Evolutionary conservation across 208 protist species (phyloP), one percentile per base, ranked within the genome.

Genomic region (Leishmania mexicana): DNA sequence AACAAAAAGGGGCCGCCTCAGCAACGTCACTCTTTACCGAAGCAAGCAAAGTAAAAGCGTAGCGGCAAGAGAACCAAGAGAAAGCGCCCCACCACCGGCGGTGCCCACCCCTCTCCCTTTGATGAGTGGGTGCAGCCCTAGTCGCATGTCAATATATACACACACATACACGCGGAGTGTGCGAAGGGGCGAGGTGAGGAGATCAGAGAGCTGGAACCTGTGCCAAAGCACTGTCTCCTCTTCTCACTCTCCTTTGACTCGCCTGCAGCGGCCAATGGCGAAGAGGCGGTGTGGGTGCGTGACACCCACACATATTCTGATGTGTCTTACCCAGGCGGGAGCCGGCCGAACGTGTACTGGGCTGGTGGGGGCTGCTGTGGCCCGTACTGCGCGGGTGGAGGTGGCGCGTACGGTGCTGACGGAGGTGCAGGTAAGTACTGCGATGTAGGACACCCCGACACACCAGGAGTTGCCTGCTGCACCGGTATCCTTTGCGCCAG

Each of bases 341-440:
- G 47, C 2, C 70, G 57, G 49, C 68, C 64, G 62, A 71, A 85
- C 11, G 76, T 78, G 71, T 85, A 81, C 81, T 85, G 81, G 58
- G 81, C 31, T 13, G 76, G 76, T 21, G 49, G 73, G 58, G 60
- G 40, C 24, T 19, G 35, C 5, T 64, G 74, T 45, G 79, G 73
- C n/a, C 42, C 53, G 62, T 68, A 75, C 15, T 76, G 13, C 17
- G 15, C 28, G 42, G 79, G 71, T 42, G 72, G 45, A 6, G 79
- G 72, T 53, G 79, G 73, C n/a, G 64, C 67, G 53, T 76, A 79
- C 31, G 45, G n/a, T 2, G 53, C 40, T 58, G 74, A 54, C n/a
- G 65, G 80, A 45, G 76, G 75, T 51, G 58, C 62, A 45, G 60
- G 31, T 35, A 67, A 28, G 81, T 31, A 57, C 74, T 35, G 13